Percentiles rank a stretch among this genome's conserved stretches.
phyloP scores from a whole-genome alignment of 1,284 basidiomycete species.

The Malassezia restricta region DNA sequence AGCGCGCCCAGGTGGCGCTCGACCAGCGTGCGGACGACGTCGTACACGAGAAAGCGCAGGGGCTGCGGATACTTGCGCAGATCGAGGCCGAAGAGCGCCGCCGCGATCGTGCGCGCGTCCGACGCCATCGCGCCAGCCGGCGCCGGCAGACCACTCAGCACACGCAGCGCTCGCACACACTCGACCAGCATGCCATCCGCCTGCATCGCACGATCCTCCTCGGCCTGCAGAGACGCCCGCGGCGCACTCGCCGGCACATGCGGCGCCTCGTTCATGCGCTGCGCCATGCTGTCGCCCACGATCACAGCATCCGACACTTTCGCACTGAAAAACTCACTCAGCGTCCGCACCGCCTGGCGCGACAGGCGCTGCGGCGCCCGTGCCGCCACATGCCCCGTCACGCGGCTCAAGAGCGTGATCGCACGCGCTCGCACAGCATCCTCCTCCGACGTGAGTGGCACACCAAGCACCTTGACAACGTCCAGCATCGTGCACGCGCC shows the following conservation, averaged over 20 bases:
- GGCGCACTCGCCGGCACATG: constrained; percentile 29
- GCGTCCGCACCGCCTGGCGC: constrained; percentile 60
- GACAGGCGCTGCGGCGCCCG: constrained; percentile 50
- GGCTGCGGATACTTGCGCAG: constrained; percentile 73
- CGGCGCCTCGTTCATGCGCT: constrained; percentile 22
- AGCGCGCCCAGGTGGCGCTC: constrained; percentile 54
- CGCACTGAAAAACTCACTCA: constrained; percentile 68
- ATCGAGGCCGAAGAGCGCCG: constrained; percentile 61
- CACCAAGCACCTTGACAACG: constrained; percentile 74
- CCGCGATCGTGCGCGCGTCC: constrained; percentile 59
- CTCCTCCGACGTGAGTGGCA: constrained; percentile 74
- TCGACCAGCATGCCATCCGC: constrained; percentile 35
- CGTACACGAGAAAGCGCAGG: constrained; percentile 67
- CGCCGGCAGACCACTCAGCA: constrained; percentile 52
- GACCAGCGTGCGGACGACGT: constrained; percentile 67
- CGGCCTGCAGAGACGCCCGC: constrained; percentile 17
- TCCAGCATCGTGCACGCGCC: constrained; percentile 52
- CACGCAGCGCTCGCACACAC: constrained; percentile 57
- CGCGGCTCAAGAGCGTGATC: constrained; percentile 48
- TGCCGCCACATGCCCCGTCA: constrained; percentile 22
- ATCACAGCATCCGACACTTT: constrained; percentile 70
- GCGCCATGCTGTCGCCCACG: constrained; percentile 26
- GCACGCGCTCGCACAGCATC: constrained; percentile 64
- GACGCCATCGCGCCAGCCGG: constrained; percentile 53
- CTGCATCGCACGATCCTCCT: constrained; percentile 24